Evolutionary conservation across 768 basidiomycete genomes (phyloP), one percentile per base, ranked within the genome.

Genomic region (Boletus huronensis): DNA sequence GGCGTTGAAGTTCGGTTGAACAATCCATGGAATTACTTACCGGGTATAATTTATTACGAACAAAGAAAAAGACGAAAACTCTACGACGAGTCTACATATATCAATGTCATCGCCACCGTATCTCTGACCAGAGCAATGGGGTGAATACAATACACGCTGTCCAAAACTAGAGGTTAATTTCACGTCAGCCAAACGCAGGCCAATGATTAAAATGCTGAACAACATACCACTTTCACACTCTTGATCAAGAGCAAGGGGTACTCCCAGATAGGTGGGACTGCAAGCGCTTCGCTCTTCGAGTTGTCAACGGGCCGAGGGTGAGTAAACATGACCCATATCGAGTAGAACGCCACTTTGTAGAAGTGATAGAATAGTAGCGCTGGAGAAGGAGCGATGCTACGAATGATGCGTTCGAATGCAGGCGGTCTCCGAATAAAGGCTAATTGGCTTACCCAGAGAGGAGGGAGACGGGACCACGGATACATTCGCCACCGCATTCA

Each of bases 321-420:
- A 9, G 84, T 87, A 72, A 98, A 94, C 72, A 97, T 79, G 48
- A 88, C 77, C 83, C 87, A 98, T 66, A 98, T 87, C 2, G 94
- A 85, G 73, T 97, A 99, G 60, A 99, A 81, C 0, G 97, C 97
- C 59, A 99, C 97, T 26, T 81, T 75, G 78, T 96, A 99, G 75
- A 99, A 99, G 76, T 98, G 97, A 65, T 82, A 83, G 60, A 87
- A 83, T 19, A 99, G 83, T 42, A 93, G 75, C 11, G 82, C 57
- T 0, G 94, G 92, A n/a, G 88, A 87, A 6, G 90, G 87, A 1
- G 82, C 77, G 55, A 96, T 81, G 13, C 94, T 96, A 65, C 3
- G 25, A 31, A 34, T 6, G 28, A 25, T 28, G 6, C n/a, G 17
- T 45, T 25, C 19, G 8, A 54, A 47, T 34, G 31, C 48, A 31